Evolutionary conservation across 768 basidiomycete species (phyloP).

Genomic region (Naganishia vishniacii): DNA sequence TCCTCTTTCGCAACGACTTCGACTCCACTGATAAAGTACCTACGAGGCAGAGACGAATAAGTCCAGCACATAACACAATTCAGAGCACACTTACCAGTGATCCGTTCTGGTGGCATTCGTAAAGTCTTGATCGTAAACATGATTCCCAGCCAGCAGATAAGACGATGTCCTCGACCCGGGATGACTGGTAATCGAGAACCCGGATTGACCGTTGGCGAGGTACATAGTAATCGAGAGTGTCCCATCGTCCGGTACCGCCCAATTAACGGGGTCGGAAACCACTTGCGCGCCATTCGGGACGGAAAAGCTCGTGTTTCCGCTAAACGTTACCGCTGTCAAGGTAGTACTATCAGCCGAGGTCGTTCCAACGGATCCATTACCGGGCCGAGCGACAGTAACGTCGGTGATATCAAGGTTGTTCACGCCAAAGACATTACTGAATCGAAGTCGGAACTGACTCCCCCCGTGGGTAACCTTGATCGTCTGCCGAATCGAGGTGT

Average conservation of each 20-base stretch:
- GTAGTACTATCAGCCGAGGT: constrained; percentile 49
- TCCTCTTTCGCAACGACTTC: constrained; percentile 50
- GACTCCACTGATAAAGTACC: constrained; percentile 50
- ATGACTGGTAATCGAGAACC: constrained; percentile 53
- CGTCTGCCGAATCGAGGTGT: constrained; percentile 56
- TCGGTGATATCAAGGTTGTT: constrained; percentile 52
- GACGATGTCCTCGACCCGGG: constrained; percentile 56
- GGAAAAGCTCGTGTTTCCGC: constrained; percentile 50
- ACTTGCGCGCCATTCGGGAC: constrained; percentile 54
- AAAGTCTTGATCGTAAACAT: constrained; percentile 12
- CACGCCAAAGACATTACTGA: constrained; percentile 55
- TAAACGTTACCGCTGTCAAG: constrained; percentile 52
- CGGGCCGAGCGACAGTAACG: constrained; percentile 35
- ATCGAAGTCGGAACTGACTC: constrained; percentile 51
- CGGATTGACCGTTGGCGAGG: constrained; percentile 50
- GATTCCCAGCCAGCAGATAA: constrained; percentile 32
- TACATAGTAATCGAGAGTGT: constrained; percentile 53
- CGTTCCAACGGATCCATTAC: constrained; percentile 49
- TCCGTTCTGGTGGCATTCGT: constrained; percentile 10
- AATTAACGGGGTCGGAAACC: constrained; percentile 54
- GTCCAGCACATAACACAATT: constrained; percentile 44
- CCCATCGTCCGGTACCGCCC: constrained; percentile 49
- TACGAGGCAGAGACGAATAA: constrained; percentile 35
- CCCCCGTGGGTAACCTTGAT: constrained; percentile 52
- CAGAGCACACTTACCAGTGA: constrained; percentile 47